Base-by-base conservation (phyloP, 2,329 filamentous ascomycete species). In the Sporothrix phasma region DNA sequence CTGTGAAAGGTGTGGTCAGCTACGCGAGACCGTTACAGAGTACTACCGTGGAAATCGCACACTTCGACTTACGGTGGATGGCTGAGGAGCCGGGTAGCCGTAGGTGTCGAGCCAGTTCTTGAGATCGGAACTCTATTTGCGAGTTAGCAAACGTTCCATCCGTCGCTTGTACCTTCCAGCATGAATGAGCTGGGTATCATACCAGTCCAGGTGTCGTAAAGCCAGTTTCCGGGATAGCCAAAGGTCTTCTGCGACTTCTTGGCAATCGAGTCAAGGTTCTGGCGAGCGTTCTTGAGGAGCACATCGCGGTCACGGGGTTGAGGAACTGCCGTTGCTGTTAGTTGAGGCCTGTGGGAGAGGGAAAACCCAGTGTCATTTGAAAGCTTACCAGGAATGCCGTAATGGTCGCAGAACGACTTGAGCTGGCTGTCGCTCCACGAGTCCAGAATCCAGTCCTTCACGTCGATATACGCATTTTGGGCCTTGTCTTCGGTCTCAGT, bases 391-490 rank as follows among this genome's bases (percentile, higher is more conserved):
- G 92, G 90, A 71, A 99, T 91, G 68, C 84, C 84, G 75, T 97
- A 84, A 74, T 88, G 88, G 75, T 97, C 93, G 68, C 92, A 88
- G 77, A 97, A 97, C 1, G 89, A 79, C 81, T 97, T 97, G 69
- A 99, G 82, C 74, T 95, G 88, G 69, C 92, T 97, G 65, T 97
- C 93, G 69, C 88, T 87, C 90, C 92, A 97, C 66, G 90, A 94
- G 74, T 97, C 91, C 72, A 97, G 88, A 69, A 97, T 89, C 94
- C 94, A 97, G 71, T 93, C 88, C 76, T 89, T 90, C 56, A 90
- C 84, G 70, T 79, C 88, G 59, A 78, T 74, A 77, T 89, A 92
- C 26, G 89, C 86, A 53, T 88, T 80, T 66, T 89, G 84, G 45
- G 89, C 81, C 69, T 88, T 87, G 49, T 94, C 89, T 69, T 91